Evolutionary conservation across 805 yeast genomes (phyloP).

Genomic region (Nakazawaea ishiwadae): DNA sequence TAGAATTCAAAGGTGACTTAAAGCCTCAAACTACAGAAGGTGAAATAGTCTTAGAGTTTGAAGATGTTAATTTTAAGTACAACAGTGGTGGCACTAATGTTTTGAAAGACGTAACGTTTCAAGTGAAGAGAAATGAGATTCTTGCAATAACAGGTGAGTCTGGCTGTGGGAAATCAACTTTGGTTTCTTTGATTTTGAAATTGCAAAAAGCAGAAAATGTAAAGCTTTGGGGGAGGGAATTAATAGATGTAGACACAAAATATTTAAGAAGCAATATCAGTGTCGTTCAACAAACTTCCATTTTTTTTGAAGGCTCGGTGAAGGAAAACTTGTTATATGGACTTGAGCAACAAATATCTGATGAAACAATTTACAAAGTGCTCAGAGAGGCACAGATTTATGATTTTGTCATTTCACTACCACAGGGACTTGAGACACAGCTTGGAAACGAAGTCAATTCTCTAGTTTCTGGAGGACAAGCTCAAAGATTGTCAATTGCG

Average conservation of each 20-base stretch:
- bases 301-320: conserved; percentile 70
- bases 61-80: too few species aligned
- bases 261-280: conserved; percentile 52
- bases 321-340: conserved; percentile 71
- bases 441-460: conserved; percentile 44
- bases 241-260: conserved; percentile 35
- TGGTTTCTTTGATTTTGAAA: conserved; percentile 51
- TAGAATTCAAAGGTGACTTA: too few species aligned
- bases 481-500: conserved; percentile 80
- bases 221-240: conserved; percentile 38
- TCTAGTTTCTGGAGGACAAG: conserved; percentile 83
- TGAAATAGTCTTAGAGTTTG: conserved; percentile 37
- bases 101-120: conserved; percentile 38
- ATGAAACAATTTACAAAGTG: conserved; percentile 30
- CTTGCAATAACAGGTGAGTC: conserved; percentile 79
- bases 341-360: conserved; percentile 19
- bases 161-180: conserved; percentile 89
- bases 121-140: conserved; percentile 40
- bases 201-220: conserved; percentile 41
- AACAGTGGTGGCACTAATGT: conserved; percentile 24
- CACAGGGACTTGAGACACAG: conserved; percentile 54
- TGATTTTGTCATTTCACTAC: conserved; percentile 49
- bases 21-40: too few species aligned
- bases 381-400: conserved; percentile 45
- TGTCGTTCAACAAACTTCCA: conserved; percentile 73